These are phyloP conservation scores for Porodaedalea pini DNA, from an alignment of 1,284 basidiomycete species.

Conservation along the genomic window DNA sequence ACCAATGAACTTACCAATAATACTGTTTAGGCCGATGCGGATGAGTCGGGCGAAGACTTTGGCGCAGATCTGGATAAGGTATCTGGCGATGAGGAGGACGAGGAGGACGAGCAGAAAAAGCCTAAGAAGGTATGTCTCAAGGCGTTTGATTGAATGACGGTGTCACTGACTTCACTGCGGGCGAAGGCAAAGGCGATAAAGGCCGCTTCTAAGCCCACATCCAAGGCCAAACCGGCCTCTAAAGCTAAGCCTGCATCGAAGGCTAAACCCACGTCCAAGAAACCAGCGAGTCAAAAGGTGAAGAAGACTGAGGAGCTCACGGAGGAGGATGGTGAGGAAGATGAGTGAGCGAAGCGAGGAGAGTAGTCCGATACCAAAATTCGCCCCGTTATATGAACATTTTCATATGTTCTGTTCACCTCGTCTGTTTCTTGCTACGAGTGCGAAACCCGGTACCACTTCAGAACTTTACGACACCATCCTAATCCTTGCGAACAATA, in stretches of 20 bases:
- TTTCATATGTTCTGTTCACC: too few relatives aligned
- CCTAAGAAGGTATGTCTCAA: constrained; percentile 34
- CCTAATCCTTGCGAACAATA: too few relatives aligned
- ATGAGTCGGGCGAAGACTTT: constrained; percentile 21
- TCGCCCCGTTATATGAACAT: too few relatives aligned
- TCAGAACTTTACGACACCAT: too few relatives aligned
- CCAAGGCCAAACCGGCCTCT: constrained; percentile 1
- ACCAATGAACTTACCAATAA: background rate
- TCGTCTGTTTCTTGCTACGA: too few relatives aligned
- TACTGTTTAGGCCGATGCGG: background rate
- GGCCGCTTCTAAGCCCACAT: background rate
- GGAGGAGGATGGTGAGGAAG: constrained; percentile 10
- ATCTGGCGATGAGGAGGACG: constrained; percentile 18
- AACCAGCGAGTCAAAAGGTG: constrained; percentile 4
- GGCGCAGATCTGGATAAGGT: constrained; percentile 18
- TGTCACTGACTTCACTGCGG: too few relatives aligned
- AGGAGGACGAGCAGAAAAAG: constrained; percentile 38
- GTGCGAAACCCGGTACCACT: too few relatives aligned
- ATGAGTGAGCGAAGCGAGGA: background rate
- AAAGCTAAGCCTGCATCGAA: constrained; percentile 10
- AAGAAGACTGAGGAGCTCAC: constrained; percentile 13
- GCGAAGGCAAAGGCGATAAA: background rate
- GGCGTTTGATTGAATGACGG: background rate
- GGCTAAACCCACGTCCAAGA: constrained; percentile 12
- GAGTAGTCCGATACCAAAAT: too few relatives aligned